A percentile compares a stretch with the other conserved stretches of the same genome.
These are phyloP conservation scores for Chrysosporium queenslandicum DNA, from an alignment of 2,329 filamentous ascomycete genomes.

Conservation along the genomic window DNA sequence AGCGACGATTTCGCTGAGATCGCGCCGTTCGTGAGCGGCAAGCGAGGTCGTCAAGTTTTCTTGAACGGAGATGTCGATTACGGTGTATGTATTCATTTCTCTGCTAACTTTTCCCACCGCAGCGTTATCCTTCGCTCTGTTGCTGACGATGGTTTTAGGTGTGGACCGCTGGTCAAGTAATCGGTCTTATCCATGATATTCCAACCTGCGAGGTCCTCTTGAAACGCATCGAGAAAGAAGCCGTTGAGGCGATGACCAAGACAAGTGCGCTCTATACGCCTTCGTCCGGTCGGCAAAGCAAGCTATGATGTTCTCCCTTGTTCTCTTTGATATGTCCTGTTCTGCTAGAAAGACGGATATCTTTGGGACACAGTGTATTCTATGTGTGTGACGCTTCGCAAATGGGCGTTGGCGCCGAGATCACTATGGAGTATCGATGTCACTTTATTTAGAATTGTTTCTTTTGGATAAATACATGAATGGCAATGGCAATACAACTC, in stretches of 20 bases:
- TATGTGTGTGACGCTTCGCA: too few relatives aligned
- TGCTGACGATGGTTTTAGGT: constrained; percentile 45
- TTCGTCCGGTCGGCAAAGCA: constrained; percentile 10
- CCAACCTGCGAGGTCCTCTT: constrained; percentile 63
- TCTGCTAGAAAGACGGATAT: too few relatives aligned
- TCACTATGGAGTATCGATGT: too few relatives aligned
- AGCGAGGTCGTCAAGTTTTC: constrained; percentile 85
- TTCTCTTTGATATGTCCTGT: too few relatives aligned
- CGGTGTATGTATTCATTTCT: constrained; percentile 54
- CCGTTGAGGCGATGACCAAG: constrained; percentile 54
- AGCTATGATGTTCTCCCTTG: constrained; percentile 11
- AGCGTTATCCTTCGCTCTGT: constrained; percentile 12
- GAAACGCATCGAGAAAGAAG: constrained; percentile 66
- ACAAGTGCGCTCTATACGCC: constrained; percentile 44
- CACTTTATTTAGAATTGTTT: too few relatives aligned
- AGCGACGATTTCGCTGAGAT: constrained; percentile 86
- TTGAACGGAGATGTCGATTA: constrained; percentile 81
- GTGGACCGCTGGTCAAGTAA: constrained; percentile 95
- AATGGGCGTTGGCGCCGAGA: too few relatives aligned
- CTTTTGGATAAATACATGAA: too few relatives aligned
- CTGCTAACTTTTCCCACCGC: background rate
- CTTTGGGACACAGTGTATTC: too few relatives aligned
- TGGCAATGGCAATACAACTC: too few relatives aligned
- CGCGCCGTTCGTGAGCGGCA: constrained; percentile 75
- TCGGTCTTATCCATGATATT: constrained; percentile 76